A percentile compares a stretch with the other conserved stretches of the same genome.
These are phyloP conservation scores for Xylaria palmicola DNA, from an alignment of 495 filamentous ascomycete species.

Conservation along the genomic window DNA sequence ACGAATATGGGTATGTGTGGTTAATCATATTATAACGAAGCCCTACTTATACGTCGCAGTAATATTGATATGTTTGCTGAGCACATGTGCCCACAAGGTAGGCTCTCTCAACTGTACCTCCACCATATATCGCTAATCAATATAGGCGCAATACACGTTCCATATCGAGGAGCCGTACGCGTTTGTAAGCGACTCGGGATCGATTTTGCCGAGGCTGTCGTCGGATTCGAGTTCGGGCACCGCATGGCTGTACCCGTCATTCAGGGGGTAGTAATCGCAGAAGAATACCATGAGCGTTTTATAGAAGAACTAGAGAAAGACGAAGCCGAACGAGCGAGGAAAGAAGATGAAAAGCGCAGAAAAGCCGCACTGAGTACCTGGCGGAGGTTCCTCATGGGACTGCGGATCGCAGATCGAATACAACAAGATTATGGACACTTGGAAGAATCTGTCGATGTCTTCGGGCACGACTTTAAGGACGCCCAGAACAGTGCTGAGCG, in stretches of 20 bases:
- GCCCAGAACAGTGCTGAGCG: conserved; percentile 13
- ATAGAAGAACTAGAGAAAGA: conserved; percentile 80
- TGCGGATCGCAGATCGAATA: conserved; percentile 79
- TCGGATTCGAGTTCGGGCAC: conserved; percentile 93
- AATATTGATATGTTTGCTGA: conserved; percentile 96
- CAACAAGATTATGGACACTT: conserved; percentile 71
- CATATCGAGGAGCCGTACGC: conserved; percentile 68
- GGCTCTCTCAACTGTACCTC: conserved; percentile 20
- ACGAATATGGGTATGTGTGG: conserved; percentile 66
- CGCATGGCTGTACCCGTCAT: conserved; percentile 91
- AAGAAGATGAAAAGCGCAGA: conserved; percentile 79
- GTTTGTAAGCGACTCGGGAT: conserved; percentile 82
- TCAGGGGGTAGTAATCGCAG: conserved; percentile 83
- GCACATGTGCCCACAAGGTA: conserved; percentile 79
- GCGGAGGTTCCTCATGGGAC: conserved; percentile 81
- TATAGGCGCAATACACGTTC: conserved; percentile 73
- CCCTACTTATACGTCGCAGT: conserved; percentile 17
- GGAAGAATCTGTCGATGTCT: conserved; percentile 39
- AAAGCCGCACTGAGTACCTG: conserved; percentile 73
- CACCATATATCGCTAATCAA: conserved; percentile 1
- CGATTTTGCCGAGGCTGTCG: conserved; percentile 91
- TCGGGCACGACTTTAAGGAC: conserved; percentile 32
- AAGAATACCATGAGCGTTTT: conserved; percentile 70
- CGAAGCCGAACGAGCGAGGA: conserved; percentile 72
- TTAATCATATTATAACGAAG: neutral